These are phyloP conservation scores for Aspergillus floridensis DNA, from an alignment of 2,329 filamentous ascomycete species.

Conservation along the genomic window DNA sequence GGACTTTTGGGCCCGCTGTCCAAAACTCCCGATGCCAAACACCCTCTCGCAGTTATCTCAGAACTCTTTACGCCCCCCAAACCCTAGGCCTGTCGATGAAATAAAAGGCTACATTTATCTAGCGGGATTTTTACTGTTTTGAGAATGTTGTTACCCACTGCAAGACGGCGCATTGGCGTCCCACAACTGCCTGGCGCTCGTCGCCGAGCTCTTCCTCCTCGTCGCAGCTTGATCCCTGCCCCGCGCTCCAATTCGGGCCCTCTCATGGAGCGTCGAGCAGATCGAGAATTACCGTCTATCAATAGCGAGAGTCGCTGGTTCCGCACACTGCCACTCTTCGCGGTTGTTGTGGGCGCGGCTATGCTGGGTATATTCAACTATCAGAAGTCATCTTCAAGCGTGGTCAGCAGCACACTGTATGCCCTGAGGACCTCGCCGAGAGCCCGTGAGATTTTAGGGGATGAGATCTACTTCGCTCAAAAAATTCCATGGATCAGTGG, in stretches of 20 bases:
- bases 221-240: slow-evolving; percentile 50
- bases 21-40: too few relatives aligned
- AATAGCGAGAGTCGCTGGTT: slow-evolving; percentile 59
- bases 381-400: slow-evolving; percentile 85
- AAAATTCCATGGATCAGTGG: slow-evolving; percentile 81
- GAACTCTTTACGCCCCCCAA: too few relatives aligned
- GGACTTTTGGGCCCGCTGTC: too few relatives aligned
- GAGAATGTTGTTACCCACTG: slow-evolving; percentile 18
- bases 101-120: background rate
- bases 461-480: slow-evolving; percentile 78
- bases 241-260: slow-evolving; percentile 52
- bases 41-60: too few relatives aligned
- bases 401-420: slow-evolving; percentile 87
- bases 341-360: slow-evolving; percentile 65
- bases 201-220: slow-evolving; percentile 18
- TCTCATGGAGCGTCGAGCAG: slow-evolving; percentile 51
- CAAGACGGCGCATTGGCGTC: slow-evolving; percentile 20
- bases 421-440: slow-evolving; percentile 75
- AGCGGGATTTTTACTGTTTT: background rate
- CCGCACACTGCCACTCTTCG: slow-evolving; percentile 77
- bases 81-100: background rate
- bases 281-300: slow-evolving; percentile 52
- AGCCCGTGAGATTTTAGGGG: slow-evolving; percentile 76
- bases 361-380: slow-evolving; percentile 97
- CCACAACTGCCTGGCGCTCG: slow-evolving; percentile 13